Evolutionary conservation across 148 eudicot species (phyloP).

Genomic region (Nyssa sinensis): DNA sequence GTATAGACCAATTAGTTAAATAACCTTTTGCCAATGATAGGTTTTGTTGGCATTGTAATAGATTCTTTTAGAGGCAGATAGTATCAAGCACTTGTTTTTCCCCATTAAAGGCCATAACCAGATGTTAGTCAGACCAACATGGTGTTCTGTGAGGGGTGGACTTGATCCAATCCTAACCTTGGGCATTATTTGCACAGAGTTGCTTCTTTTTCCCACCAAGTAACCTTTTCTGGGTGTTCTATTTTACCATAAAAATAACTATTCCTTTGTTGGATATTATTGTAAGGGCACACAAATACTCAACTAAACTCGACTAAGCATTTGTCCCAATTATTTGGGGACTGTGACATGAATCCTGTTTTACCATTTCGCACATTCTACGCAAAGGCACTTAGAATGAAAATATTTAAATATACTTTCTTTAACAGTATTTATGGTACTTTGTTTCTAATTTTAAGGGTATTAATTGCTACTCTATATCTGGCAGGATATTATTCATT

Average conservation of each 20-base stretch:
- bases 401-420: not conserved
- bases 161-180: no score
- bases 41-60: not conserved
- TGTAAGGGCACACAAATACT: not conserved
- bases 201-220: not conserved
- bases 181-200: no score
- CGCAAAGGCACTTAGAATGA: no score
- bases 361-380: no score
- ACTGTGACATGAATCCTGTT: no score
- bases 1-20: not conserved
- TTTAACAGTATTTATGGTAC: not conserved
- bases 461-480: not conserved
- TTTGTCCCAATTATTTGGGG: no score
- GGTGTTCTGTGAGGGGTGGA: no score
- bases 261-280: not conserved
- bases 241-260: not conserved
- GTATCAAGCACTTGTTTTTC: no score
- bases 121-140: no score
- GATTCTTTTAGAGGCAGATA: no score
- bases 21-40: not conserved
- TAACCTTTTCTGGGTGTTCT: not conserved
- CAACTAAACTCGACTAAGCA: no score
- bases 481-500: slow-evolving; percentile 90
- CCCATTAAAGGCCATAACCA: no score
- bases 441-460: not conserved